phyloP scores from a whole-genome alignment of 192 early-diverging fungal genomes.

The Neocallimastix lanati region DNA sequence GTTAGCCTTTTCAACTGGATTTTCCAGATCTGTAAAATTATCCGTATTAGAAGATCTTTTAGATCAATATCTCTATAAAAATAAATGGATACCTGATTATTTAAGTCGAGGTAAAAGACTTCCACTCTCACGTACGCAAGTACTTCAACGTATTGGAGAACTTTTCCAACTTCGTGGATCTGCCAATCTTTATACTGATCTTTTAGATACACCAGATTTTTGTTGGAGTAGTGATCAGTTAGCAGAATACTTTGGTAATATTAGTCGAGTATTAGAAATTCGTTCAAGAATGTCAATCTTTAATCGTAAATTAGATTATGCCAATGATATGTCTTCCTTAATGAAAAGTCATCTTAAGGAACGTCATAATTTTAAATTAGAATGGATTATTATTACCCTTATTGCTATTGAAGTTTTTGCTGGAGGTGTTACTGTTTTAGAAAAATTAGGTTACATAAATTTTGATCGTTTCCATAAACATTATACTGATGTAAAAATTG shows the following conservation, averaged over 20 bases:
- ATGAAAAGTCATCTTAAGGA: conserved; percentile 30
- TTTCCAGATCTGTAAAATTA: conserved; percentile 30
- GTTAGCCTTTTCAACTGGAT: conserved; percentile 34
- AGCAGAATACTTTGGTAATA: conserved; percentile 23
- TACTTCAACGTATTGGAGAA: conserved; percentile 29
- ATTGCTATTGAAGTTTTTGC: conserved; percentile 11
- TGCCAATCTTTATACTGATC: conserved; percentile 34
- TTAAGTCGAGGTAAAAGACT: conserved; percentile 23
- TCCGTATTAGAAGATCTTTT: conserved; percentile 28
- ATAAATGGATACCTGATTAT: conserved; percentile 19
- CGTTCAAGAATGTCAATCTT: conserved; percentile 30
- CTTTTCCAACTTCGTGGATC: conserved; percentile 24
- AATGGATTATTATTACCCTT: conserved; percentile 15
- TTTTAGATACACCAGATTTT: conserved; percentile 40
- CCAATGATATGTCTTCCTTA: conserved; percentile 36
- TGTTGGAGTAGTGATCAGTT: conserved; percentile 28
- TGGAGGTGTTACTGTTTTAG: conserved; percentile 7
- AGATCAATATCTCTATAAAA: conserved; percentile 25
- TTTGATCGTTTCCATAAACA: conserved; percentile 1
- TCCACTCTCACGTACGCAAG: conserved; percentile 15
- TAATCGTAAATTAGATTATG: conserved; percentile 51
- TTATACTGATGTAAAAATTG: background rate
- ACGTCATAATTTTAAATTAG: conserved; percentile 20
- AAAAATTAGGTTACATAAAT: conserved; percentile 2
- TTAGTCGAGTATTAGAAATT: conserved; percentile 31